phyloP scores from a whole-genome alignment of 306 rosid genomes.

The Pyrus bretschneideri region DNA sequence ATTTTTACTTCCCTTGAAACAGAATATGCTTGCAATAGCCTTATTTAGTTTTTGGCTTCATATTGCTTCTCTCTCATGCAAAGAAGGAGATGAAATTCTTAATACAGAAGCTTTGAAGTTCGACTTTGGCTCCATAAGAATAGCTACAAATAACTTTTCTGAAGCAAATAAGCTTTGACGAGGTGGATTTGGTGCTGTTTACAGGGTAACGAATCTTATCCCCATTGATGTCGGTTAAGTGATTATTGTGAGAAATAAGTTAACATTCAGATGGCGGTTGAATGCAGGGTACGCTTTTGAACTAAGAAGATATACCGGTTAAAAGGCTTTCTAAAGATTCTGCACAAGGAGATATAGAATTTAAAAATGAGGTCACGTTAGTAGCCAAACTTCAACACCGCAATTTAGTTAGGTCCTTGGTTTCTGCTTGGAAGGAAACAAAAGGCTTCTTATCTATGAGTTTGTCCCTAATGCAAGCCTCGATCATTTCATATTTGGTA shows the following conservation, averaged over 20 bases:
- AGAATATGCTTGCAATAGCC: not conserved
- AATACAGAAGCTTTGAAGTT: conserved; percentile 8
- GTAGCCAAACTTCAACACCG: conserved; percentile 7
- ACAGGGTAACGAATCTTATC: not conserved
- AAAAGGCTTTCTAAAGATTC: conserved; percentile 1
- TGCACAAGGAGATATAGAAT: conserved; percentile 2
- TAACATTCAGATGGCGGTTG: not conserved
- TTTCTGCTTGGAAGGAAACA: not conserved
- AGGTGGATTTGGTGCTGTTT: not conserved
- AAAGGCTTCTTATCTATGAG: too few relatives aligned
- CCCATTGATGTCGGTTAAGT: not conserved
- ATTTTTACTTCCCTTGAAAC: not conserved
- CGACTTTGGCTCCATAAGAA: conserved; percentile 1
- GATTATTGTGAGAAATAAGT: not conserved
- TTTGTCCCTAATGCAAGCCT: too few relatives aligned
- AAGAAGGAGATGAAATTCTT: conserved; percentile 4
- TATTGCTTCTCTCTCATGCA: not conserved
- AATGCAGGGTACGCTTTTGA: not conserved
- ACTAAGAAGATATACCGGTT: not conserved
- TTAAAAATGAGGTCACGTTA: conserved; percentile 1
- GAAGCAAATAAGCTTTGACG: not conserved
- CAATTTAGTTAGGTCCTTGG: conserved; percentile 6
- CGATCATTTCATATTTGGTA: too few relatives aligned
- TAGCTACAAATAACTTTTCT: conserved; percentile 5
- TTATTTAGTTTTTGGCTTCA: not conserved